These are phyloP conservation scores for Aphanomyces euteiches DNA, from an alignment of 352 stramenopile species.

Conservation along the genomic window DNA sequence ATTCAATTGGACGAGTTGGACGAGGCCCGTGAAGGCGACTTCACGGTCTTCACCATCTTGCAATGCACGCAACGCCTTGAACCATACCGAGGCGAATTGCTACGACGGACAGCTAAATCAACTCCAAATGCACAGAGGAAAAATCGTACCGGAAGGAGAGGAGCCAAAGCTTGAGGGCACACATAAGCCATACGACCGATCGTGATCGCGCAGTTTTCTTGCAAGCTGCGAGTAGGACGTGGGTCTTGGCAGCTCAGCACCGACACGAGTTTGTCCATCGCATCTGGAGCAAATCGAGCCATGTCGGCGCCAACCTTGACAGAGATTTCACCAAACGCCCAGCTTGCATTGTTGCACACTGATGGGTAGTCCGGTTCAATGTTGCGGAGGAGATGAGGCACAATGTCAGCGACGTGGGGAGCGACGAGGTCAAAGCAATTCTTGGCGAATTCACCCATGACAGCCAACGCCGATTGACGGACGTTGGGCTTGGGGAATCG, in stretches of 20 bases:
- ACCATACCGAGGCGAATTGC: conserved; percentile 88
- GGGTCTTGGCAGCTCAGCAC: conserved; percentile 34
- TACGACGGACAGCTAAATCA: conserved; percentile 30
- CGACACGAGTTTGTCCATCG: conserved; percentile 15
- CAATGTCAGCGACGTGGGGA: conserved; percentile 65
- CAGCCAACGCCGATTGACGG: conserved; percentile 84
- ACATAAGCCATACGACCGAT: conserved; percentile 85
- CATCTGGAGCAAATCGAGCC: conserved; percentile 52
- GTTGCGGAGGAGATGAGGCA: conserved; percentile 85
- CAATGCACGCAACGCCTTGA: conserved; percentile 77
- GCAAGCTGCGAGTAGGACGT: conserved; percentile 80
- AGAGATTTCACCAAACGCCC: conserved; percentile 87
- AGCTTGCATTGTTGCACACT: conserved; percentile 91
- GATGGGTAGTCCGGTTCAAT: conserved; percentile 83
- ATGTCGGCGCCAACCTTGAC: conserved; percentile 82
- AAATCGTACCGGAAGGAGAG: conserved; percentile 43
- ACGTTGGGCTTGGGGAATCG: conserved; percentile 85
- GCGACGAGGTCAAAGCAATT: conserved; percentile 64
- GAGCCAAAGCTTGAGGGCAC: conserved; percentile 74
- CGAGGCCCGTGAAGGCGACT: conserved; percentile 85
- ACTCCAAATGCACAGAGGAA: background rate
- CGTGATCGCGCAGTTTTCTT: conserved; percentile 89
- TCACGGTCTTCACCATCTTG: conserved; percentile 84
- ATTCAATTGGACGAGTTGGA: conserved; percentile 90
- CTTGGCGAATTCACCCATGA: conserved; percentile 87